Conservation (phyloP, 164 flowering plant genomes). For the Piper betle region DNA sequence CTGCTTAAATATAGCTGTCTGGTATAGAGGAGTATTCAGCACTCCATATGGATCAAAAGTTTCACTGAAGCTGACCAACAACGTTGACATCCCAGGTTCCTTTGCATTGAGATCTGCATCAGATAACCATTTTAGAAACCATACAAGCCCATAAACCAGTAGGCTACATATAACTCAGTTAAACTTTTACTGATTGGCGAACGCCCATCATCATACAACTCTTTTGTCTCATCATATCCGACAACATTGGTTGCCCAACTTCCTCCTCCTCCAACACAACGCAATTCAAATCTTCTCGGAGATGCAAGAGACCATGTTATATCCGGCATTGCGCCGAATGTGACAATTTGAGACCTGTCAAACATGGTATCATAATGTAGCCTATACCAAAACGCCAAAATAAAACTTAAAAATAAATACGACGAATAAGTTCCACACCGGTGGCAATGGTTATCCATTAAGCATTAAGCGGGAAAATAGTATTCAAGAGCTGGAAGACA, state of each 20-base stretch:
- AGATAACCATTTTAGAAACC: neutral
- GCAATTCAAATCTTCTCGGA: neutral
- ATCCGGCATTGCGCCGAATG: neutral
- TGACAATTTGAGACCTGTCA: neutral
- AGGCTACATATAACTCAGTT: neutral
- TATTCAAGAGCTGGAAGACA: too few species aligned
- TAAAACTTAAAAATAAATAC: too few species aligned
- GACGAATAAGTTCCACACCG: too few species aligned
- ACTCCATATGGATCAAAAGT: constrained; percentile 76
- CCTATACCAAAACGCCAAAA: too few species aligned
- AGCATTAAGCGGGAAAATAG: too few species aligned
- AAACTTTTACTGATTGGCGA: neutral
- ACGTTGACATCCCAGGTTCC: constrained; percentile 76
- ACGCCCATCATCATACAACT: neutral
- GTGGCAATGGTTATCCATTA: too few species aligned
- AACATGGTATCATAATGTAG: too few species aligned
- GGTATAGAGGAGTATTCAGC: constrained; percentile 79
- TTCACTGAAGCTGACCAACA: constrained; percentile 66
- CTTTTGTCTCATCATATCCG: neutral
- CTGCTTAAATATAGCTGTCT: constrained; percentile 98
- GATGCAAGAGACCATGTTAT: neutral
- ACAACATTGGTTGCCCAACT: constrained; percentile 1
- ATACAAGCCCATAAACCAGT: neutral
- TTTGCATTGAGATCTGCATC: constrained; percentile 23
- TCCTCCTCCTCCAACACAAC: neutral